These are phyloP conservation scores for Domatiomyces catenatus DNA, from an alignment of 2,329 filamentous ascomycete species.

Conservation along the genomic window DNA sequence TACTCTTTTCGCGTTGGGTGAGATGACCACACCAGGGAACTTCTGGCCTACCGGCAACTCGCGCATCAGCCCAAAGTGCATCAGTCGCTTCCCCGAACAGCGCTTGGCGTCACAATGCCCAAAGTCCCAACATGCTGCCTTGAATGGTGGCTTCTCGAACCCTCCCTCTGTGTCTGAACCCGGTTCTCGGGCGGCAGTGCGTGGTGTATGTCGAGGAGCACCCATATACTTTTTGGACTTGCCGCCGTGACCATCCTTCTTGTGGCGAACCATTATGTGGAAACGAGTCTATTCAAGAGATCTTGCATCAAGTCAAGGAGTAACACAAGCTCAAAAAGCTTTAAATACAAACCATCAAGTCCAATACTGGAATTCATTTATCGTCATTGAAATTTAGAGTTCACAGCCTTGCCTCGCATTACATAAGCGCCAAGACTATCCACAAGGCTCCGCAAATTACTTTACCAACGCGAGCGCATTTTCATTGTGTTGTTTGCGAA, in stretches of 20 bases:
- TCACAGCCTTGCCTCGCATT: not conserved
- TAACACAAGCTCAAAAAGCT: too few relatives aligned
- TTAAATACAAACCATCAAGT: not conserved
- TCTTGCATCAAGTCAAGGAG: not conserved
- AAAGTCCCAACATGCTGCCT: conserved; percentile 94
- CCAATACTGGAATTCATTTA: not conserved
- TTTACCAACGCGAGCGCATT: not conserved
- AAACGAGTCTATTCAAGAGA: not conserved
- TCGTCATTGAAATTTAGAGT: not conserved
- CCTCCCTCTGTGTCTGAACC: not conserved
- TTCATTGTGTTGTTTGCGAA: not conserved
- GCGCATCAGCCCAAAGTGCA: conserved; percentile 84
- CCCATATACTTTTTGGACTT: conserved; percentile 57
- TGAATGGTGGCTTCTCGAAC: conserved; percentile 43
- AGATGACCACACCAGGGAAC: conserved; percentile 81
- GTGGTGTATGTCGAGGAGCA: conserved; percentile 42
- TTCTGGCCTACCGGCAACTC: conserved; percentile 84
- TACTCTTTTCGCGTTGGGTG: conserved; percentile 78
- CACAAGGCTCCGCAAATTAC: not conserved
- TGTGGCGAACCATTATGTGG: conserved; percentile 70
- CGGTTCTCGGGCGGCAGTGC: conserved; percentile 20
- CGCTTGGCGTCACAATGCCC: conserved; percentile 95
- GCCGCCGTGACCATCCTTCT: conserved; percentile 65
- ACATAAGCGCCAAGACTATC: not conserved
- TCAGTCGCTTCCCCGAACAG: conserved; percentile 88